A percentile compares a stretch with the other conserved stretches of the same genome.
These are phyloP conservation scores for Zygosaccharomyces gambellarensis DNA, from an alignment of 805 yeast species.

Conservation along the genomic window DNA sequence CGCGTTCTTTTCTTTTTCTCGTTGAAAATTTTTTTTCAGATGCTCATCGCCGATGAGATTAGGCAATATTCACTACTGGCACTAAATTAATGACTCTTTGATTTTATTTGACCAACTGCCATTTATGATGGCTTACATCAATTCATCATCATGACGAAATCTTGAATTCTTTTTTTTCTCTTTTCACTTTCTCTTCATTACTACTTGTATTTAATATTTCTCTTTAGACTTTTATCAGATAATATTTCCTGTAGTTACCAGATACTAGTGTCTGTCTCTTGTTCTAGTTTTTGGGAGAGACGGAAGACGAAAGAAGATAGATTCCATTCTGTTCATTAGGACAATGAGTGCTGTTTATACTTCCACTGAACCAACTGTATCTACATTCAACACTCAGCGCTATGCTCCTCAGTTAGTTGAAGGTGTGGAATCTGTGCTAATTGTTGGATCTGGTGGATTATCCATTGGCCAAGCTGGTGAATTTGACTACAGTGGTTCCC, in stretches of 20 bases:
- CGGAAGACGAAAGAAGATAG: not conserved
- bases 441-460: constrained; percentile 95
- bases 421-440: constrained; percentile 52
- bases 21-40: constrained; percentile 2
- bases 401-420: constrained; percentile 33
- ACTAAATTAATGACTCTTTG: not conserved
- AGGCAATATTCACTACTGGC: not conserved
- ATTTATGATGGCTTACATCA: not conserved
- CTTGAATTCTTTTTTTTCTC: not conserved
- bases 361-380: constrained; percentile 28
- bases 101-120: not conserved
- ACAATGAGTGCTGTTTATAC: constrained; percentile 27
- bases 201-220: not conserved
- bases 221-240: not conserved
- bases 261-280: not conserved
- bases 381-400: constrained; percentile 29
- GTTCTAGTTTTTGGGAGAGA: not conserved
- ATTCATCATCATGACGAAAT: constrained; percentile 6
- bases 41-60: constrained; percentile 5
- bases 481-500: constrained; percentile 95
- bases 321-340: not conserved
- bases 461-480: constrained; percentile 99
- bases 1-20: constrained; percentile 3
- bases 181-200: not conserved
- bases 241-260: not conserved